Conservation (phyloP, 345 rosid species). For the Gossypium herbaceum region DNA sequence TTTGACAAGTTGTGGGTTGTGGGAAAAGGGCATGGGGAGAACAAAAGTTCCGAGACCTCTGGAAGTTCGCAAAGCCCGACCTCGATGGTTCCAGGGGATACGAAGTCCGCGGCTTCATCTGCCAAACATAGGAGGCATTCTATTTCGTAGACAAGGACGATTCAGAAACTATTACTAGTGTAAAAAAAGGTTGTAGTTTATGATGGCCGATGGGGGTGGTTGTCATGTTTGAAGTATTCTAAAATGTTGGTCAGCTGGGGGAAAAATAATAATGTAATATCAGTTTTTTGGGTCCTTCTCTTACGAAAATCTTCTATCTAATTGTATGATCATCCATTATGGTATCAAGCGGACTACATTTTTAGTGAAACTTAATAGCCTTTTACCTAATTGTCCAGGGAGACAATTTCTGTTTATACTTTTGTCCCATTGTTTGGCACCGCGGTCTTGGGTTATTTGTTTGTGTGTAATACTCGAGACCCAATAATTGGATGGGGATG, state of each 20-base stretch:
- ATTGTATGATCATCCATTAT: not conserved
- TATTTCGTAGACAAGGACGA: not conserved
- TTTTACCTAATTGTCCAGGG: too few relatives aligned
- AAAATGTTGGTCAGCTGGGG: not conserved
- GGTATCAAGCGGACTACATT: too few relatives aligned
- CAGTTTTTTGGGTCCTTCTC: not conserved
- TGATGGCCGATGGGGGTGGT: not conserved
- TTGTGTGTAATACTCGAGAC: too few relatives aligned
- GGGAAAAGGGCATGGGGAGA: slow-evolving; percentile 53
- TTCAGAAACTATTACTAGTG: not conserved
- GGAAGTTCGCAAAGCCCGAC: slow-evolving; percentile 88
- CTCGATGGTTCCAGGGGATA: slow-evolving; percentile 54
- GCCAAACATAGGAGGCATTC: not conserved
- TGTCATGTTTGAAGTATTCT: not conserved
- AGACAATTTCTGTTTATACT: too few relatives aligned
- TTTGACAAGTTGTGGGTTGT: slow-evolving; percentile 69
- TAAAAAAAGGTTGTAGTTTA: not conserved
- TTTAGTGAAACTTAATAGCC: too few relatives aligned
- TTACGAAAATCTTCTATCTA: not conserved
- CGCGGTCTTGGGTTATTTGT: too few relatives aligned
- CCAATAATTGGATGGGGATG: too few relatives aligned
- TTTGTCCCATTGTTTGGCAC: too few relatives aligned
- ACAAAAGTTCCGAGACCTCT: slow-evolving; percentile 73
- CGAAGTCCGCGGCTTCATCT: slow-evolving; percentile 12
- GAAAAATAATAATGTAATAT: not conserved